A percentile compares a stretch with the other conserved stretches of the same genome.
Evolutionary conservation across 129 eudicot genomes (phyloP).

Genomic region (Flaveria bidentis): DNA sequence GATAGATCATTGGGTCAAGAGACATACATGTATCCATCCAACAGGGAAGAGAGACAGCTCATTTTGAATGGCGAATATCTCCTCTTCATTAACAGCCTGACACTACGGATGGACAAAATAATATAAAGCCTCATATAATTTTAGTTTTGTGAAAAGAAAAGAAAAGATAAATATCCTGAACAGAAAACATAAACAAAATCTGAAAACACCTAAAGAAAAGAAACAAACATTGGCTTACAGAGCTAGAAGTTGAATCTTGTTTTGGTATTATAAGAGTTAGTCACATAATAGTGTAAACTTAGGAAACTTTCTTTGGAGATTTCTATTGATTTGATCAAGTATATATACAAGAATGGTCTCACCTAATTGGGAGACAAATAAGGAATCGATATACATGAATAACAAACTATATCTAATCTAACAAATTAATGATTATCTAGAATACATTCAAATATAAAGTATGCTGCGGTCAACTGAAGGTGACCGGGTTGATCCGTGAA

Average conservation of each 20-base stretch:
- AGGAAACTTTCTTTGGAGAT: no score
- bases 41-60: conserved; percentile 64
- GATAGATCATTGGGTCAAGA: conserved; percentile 8
- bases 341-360: no score
- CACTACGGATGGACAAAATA: conserved; percentile 44
- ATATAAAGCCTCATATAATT: conserved; percentile 20
- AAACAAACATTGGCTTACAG: conserved; percentile 46
- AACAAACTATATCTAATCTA: no score
- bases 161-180: background rate
- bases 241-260: conserved; percentile 69
- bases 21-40: conserved; percentile 87
- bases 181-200: conserved; percentile 9
- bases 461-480: no score
- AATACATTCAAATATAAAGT: no score
- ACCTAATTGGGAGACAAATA: no score
- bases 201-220: background rate
- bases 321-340: no score
- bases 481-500: no score
- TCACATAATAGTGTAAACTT: conserved; percentile 60
- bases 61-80: conserved; percentile 67
- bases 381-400: no score
- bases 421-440: no score
- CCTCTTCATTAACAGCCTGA: conserved; percentile 73
- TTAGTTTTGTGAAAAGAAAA: background rate
- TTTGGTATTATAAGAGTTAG: conserved; percentile 71